Evolutionary conservation across 2,329 filamentous ascomycete genomes (phyloP), one percentile per base, ranked within the genome.

Genomic region (Colletotrichum limetticola): DNA sequence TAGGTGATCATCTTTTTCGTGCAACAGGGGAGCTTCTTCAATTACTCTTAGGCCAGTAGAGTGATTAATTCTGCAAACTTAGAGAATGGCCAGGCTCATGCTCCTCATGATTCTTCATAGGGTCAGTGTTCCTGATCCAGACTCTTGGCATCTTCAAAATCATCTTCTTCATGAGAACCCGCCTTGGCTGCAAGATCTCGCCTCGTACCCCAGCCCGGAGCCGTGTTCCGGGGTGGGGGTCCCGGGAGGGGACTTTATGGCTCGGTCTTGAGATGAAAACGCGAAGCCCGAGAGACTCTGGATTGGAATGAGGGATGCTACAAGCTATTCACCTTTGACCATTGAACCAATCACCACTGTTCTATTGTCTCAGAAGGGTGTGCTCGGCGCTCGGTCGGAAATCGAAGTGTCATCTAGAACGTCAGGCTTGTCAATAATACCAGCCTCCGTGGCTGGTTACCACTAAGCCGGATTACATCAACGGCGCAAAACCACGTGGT

Each of bases 301-400:
- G 62, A 42, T 58, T 53, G 58, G 12, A 22, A 49, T 49, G 42
- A 49, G 42, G 42, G 35, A 42, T n/a, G 46, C 4, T 35, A 22
- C 37, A 8, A 19, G 16, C 37, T 19, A 2, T 19, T 42, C 37
- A 42, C 6, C 37, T 42, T 16, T 52, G 22, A 8, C n/a, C 1
- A 7, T 5, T 22, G 28, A 49, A 19, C 66, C 66, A 73, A 65
- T 66, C 61, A 65, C 9, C 16, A 26, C 4, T 2, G 24, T 12
- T 52, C n/a, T 4, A 4, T 2, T 22, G 22, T 52, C 42, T 26
- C 35, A n/a, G 16, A 35, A 61, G 30, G 60, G 56, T 72, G 71
- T 66, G 46, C 71, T 71, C 71, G 71, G 71, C 55, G 35, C 37
- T 70, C 49, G 67, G 55, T 65, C 70, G 60, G 70, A 70, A 11